Evolutionary conservation across 2,329 filamentous ascomycete genomes (phyloP), one percentile per base, ranked within the genome.

Genomic region (Phymatotrichopsis omnivora): DNA sequence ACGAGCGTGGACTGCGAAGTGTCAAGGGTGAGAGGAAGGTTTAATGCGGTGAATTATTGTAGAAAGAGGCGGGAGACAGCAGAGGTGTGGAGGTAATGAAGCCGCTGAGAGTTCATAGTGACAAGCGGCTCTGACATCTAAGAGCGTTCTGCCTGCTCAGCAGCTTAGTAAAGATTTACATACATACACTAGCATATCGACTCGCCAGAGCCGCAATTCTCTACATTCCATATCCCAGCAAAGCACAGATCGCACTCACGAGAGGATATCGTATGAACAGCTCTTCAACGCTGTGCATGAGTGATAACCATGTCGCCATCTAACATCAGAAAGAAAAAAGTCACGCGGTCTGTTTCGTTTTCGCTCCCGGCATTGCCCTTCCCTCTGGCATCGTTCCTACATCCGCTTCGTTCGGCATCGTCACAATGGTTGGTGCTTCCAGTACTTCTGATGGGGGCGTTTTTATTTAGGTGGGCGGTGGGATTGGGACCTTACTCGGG

Each of bases 401-500:
- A 89, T 85, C 86, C 87, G 39, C 83, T 86, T 17, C 80, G 87
- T 53, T 80, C 80, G 40, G 67, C 66, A 14, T 82, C 82, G 1
- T 93, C 87, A 42, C 82, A 89, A 82, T 96, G 91, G 89, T 78
- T 94, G 59, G 75, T 89, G 4, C 68, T 98, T 24, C 87, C 91
- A 2, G 68, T 93, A 57, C 80, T 94, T 4, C 69, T 98, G 42
- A 94, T 96, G 82, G 75, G 73, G 2, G 85, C 77, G n/a, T 87
- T 86, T 16, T 72, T 98, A 35, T 95, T 96, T 62, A 74, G 91
- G 58, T 96, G 91, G 91, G 81, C 84, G 24, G 82, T 85, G 36
- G 82, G 86, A 22, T 70, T 96, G 32, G 96, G 91, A 85, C 85
- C 85, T 47, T 95, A 96, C 64, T 98, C 91, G 58, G 91, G 84